phyloP scores from a whole-genome alignment of 2,329 filamentous ascomycete genomes.

The Ustulina deusta region DNA sequence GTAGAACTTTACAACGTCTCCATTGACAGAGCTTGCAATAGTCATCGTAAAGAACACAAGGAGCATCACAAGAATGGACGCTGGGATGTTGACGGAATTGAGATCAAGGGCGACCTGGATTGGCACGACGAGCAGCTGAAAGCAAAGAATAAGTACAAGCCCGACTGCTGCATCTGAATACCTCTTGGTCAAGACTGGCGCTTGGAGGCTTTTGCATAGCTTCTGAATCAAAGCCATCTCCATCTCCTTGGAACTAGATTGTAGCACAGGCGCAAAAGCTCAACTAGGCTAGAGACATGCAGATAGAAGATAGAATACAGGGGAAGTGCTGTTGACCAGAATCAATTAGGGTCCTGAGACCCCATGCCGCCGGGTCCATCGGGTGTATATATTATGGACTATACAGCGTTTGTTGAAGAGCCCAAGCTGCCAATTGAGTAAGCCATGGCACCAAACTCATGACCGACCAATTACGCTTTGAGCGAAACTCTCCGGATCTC shows the following conservation, averaged over 20 bases:
- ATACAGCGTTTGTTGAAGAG: constrained; percentile 42
- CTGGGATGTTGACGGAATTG: constrained; percentile 47
- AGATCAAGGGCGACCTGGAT: constrained; percentile 45
- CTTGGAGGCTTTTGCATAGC: constrained; percentile 44
- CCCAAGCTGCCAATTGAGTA: constrained; percentile 15
- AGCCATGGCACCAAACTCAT: not conserved
- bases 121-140: constrained; percentile 47
- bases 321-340: constrained; percentile 40
- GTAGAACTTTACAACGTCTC: constrained; percentile 43
- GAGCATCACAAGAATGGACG: constrained; percentile 51
- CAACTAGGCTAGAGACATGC: constrained; percentile 42
- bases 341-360: constrained; percentile 42
- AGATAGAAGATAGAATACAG: constrained; percentile 30
- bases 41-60: constrained; percentile 43
- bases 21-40: constrained; percentile 42
- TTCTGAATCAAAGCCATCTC: constrained; percentile 42
- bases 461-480: constrained; percentile 14
- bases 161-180: constrained; percentile 48
- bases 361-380: constrained; percentile 29
- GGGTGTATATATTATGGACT: constrained; percentile 38
- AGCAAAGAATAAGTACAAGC: constrained; percentile 43
- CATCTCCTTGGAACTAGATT: constrained; percentile 34
- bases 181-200: constrained; percentile 41
- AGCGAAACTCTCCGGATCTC: constrained; percentile 26
- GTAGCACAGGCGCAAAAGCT: constrained; percentile 39